Evolutionary conservation across 2,329 filamentous ascomycete species (phyloP).

Genomic region (Trichothecium sympodiale): DNA sequence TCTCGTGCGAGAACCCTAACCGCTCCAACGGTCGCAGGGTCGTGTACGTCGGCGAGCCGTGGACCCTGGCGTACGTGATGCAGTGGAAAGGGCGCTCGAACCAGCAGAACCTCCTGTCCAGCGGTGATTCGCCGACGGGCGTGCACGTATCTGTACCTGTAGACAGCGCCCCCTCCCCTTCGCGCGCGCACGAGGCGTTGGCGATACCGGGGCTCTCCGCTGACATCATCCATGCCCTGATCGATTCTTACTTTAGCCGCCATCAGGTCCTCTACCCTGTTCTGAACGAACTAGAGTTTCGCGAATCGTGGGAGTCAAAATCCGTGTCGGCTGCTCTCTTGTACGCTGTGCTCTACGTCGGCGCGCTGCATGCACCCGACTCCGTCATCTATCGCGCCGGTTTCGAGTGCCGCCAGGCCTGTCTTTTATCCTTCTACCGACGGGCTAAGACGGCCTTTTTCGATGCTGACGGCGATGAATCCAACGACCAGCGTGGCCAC

Average conservation of each 20-base stretch:
- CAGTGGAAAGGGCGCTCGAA: conserved; percentile 1
- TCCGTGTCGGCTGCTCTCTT: too few species aligned
- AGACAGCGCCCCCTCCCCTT: neutral
- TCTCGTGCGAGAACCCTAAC: neutral
- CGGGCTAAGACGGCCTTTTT: neutral
- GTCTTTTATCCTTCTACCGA: neutral
- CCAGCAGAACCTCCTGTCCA: neutral
- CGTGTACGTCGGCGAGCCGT: conserved; percentile 2
- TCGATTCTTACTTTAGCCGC: neutral
- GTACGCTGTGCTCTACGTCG: conserved; percentile 1
- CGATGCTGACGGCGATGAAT: neutral
- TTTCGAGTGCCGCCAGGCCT: neutral
- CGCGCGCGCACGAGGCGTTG: too few species aligned
- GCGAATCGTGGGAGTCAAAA: neutral
- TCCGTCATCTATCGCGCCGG: neutral
- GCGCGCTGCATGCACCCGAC: conserved; percentile 2
- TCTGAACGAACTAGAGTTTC: neutral
- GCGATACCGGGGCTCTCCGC: neutral
- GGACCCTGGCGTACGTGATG: conserved; percentile 3
- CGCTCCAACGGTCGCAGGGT: conserved; percentile 1
- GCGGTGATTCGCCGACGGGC: neutral
- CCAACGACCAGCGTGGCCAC: neutral
- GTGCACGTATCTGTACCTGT: neutral
- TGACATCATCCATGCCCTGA: neutral
- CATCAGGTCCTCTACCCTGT: neutral